These are phyloP conservation scores for Xerocomellus amylosporus DNA, from an alignment of 768 basidiomycete genomes.

Conservation along the genomic window DNA sequence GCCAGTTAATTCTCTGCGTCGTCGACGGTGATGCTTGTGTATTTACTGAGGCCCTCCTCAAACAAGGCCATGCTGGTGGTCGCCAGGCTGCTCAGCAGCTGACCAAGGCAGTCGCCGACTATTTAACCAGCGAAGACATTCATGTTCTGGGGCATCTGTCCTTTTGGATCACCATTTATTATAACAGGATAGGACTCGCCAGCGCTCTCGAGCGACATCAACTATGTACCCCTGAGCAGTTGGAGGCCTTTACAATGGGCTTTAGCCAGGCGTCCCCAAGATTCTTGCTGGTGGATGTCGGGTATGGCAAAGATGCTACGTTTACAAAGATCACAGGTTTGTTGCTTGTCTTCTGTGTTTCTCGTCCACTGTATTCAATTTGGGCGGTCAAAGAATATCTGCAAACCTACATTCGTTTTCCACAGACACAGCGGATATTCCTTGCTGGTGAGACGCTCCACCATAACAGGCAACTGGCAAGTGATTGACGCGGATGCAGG, in stretches of 20 bases:
- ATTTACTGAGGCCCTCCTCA: constrained; percentile 57
- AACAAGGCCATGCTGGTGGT: constrained; percentile 66
- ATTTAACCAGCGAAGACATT: constrained; percentile 60
- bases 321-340: constrained; percentile 72
- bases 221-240: constrained; percentile 61
- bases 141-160: constrained; percentile 63
- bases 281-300: constrained; percentile 68
- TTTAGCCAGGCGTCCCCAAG: constrained; percentile 74
- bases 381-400: constrained; percentile 54
- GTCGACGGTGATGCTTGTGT: constrained; percentile 71
- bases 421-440: constrained; percentile 72
- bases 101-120: constrained; percentile 66
- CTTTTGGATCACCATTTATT: constrained; percentile 73
- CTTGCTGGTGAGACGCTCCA: constrained; percentile 52
- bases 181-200: constrained; percentile 57
- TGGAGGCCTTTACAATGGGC: constrained; percentile 67
- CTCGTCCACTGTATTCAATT: not conserved
- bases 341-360: constrained; percentile 2
- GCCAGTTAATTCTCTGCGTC: constrained; percentile 69
- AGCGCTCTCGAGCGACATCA: constrained; percentile 50
- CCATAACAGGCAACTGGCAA: not conserved
- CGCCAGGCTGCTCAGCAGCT: constrained; percentile 57
- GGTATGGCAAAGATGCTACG: constrained; percentile 55
- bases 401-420: constrained; percentile 65
- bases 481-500: constrained; percentile 37